Base-by-base conservation (phyloP, 257 asterid species). In the Marsdenia floribunda region DNA sequence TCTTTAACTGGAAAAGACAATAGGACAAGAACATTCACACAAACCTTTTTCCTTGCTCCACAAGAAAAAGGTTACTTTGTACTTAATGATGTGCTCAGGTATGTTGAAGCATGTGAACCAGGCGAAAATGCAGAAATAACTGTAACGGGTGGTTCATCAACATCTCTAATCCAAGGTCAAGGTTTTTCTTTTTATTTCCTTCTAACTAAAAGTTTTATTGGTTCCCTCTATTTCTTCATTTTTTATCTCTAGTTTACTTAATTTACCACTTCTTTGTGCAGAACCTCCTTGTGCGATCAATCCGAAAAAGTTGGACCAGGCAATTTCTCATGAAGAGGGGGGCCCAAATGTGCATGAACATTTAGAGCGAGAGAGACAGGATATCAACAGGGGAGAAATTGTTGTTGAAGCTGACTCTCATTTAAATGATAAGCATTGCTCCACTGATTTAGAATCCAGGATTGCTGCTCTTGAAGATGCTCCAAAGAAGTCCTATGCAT, bases 21-120 rank as follows among this genome's bases (percentile, higher is more conserved):
- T 57, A 78, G 80, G 76, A 80, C 74, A 78, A 86, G 79, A 82
- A 86, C 81, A 79, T 92, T 90, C 70, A 22, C 91, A 2, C 96
- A 92, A 73, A 87, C 92, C 68, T 92, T 92, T 81, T 92, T 90
- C 77, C 96, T 92, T 53, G 96, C 97, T 65, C 97, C 97, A 67
- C 96, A 90, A 78, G 96, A 88, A 55, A 87, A 78, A 37, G 97
- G 97, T 47, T 92, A 82, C 78, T 92, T 86, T 79, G 96, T 92
- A 47, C 75, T 85, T 66, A 92, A 92, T 77, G 97, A 92, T 80
- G 85, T 90, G 68, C 85, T 92, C 47, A 80, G 96, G 81, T 92
- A 82, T 73, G 80, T 84, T 22, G 88, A 85, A 50, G 96, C 85
- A 70, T 79, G 74, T 77, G 90, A 82, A 80, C 85, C 90, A 86